These are phyloP conservation scores for Solanum tacnaense DNA, from an alignment of 257 asterid species.

Conservation along the genomic window DNA sequence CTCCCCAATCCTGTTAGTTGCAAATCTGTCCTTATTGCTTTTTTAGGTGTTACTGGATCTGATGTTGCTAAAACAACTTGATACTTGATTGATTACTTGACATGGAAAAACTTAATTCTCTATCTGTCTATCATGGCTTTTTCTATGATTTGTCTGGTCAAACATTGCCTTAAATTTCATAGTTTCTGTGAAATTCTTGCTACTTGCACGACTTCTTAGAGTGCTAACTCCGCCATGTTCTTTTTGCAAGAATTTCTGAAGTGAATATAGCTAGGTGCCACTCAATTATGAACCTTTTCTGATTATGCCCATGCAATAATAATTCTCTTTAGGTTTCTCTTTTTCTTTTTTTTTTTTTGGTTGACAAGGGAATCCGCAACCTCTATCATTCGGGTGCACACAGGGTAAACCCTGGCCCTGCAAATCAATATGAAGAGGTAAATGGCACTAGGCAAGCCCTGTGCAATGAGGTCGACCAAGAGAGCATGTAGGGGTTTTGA, in stretches of 20 bases:
- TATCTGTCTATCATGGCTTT: neutral
- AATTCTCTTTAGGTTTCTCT: neutral
- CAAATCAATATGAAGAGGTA: neutral
- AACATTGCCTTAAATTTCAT: neutral
- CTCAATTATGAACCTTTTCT: neutral
- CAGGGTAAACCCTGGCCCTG: neutral
- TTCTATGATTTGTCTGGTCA: neutral
- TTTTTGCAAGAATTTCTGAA: neutral
- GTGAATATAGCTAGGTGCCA: neutral
- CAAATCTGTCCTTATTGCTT: neutral
- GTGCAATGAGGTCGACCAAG: neutral
- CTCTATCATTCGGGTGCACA: neutral
- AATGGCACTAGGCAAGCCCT: neutral
- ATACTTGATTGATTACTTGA: neutral
- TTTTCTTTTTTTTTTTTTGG: neutral
- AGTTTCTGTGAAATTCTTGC: neutral
- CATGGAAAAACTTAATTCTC: neutral
- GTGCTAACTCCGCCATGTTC: neutral
- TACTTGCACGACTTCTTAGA: neutral
- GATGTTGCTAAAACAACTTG: neutral
- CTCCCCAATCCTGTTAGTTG: constrained; percentile 59
- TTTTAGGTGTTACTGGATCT: neutral
- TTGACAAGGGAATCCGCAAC: neutral
- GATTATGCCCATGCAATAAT: neutral
- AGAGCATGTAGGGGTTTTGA: neutral